Evolutionary conservation across 164 flowering plant genomes (phyloP), one percentile per base, ranked within the genome.

Genomic region (Piper longum): DNA sequence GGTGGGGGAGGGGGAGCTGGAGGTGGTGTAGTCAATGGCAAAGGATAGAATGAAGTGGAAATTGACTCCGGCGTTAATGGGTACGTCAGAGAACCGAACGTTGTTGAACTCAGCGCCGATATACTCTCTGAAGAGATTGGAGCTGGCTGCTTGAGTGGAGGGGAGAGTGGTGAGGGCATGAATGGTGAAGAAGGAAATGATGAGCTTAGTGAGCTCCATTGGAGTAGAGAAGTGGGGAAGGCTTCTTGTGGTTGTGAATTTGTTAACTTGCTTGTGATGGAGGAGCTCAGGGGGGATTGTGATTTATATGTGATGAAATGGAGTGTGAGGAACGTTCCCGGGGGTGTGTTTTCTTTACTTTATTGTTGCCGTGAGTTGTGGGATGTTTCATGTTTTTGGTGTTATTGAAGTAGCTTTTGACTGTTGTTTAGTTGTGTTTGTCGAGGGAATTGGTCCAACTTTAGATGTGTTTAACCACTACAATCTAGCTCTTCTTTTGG

Each of bases 1-100:
- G 19, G 87, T 85, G 36, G 87, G 80, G 2, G 83, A 82, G 40
- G 88, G 72, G 18, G 80, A 67, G 1, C 69, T 59, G 0, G 79
- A 72, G 57, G 80, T 66, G 36, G 81, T 76, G 79, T 85, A 87
- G 60, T 87, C 93, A 6, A 85, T 83, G 61, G 83, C 86, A 41
- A 85, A 85, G 8, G 93, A 63, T n/a, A 85, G 89, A 56, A 86
- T 77, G 80, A 80, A 86, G 70, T 86, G 86, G 73, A 81, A 81
- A 4, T 83, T 76, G 14, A 81, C 80, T 9, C 64, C 43, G 4
- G 82, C 60, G 74, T 78, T 67, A 3, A 85, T 69, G 26, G 88
- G 85, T 3, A 83, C 85, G 57, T 85, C 85, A 3, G 82, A 60
- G 44, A 85, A 83, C 61, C 16, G 81, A 41, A 87, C 84, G 52